These are phyloP conservation scores for Kwoniella dendrophila DNA, from an alignment of 768 basidiomycete genomes.

Conservation along the genomic window DNA sequence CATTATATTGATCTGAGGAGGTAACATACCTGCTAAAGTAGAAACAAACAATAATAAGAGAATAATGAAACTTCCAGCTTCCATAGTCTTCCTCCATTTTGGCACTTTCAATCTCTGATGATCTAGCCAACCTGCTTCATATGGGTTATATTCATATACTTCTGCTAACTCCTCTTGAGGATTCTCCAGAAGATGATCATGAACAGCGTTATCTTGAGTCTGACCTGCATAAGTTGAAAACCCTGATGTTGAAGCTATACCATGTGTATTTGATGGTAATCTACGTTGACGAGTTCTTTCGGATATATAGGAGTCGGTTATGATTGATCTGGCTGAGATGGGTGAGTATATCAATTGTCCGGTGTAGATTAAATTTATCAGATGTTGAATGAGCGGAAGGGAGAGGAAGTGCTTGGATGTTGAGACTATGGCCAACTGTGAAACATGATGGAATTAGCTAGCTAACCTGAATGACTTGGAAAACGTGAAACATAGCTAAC, in stretches of 20 bases:
- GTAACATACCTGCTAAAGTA: conserved; percentile 69
- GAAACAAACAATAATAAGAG: conserved; percentile 71
- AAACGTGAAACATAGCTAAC: conserved; percentile 58
- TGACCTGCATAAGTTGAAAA: conserved; percentile 11
- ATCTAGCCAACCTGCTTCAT: conserved; percentile 63
- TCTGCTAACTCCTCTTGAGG: conserved; percentile 31
- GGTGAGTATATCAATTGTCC: conserved; percentile 59
- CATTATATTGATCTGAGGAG: not conserved
- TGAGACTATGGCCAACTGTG: conserved; percentile 84
- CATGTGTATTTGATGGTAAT: conserved; percentile 61
- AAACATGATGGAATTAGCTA: not conserved
- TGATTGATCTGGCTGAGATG: conserved; percentile 68
- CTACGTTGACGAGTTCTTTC: conserved; percentile 63
- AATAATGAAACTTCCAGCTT: conserved; percentile 74
- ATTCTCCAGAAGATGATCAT: not conserved
- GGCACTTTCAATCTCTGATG: conserved; percentile 86
- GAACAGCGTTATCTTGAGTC: no score
- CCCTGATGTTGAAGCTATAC: not conserved
- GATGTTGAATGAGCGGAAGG: conserved; percentile 78
- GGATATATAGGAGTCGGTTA: conserved; percentile 81
- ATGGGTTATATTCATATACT: conserved; percentile 54
- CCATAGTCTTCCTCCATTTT: conserved; percentile 61
- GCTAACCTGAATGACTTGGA: not conserved
- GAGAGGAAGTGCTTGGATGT: conserved; percentile 80
- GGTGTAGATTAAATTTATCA: conserved; percentile 82